Evolutionary conservation across 139 green algal genomes (phyloP).

Genomic region (Astrephomene gubernaculifera): DNA sequence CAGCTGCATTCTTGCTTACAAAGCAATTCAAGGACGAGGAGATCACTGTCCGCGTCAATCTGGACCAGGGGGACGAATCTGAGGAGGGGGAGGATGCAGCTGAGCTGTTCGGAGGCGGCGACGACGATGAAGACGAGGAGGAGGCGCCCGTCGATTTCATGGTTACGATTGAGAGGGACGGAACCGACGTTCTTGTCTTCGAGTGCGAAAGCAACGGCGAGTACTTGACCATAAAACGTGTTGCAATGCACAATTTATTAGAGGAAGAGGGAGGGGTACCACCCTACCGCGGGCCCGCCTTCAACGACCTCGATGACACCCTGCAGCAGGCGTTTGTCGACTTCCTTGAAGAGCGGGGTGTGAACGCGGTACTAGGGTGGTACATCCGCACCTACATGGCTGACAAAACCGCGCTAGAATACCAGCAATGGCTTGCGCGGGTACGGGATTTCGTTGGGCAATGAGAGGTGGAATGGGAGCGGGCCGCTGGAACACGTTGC

Average conservation of each 20-base stretch:
- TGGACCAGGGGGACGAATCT: conserved; percentile 58
- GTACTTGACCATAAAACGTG: conserved; percentile 65
- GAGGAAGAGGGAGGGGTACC: conserved; percentile 35
- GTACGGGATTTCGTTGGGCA: conserved; percentile 64
- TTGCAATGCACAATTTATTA: conserved; percentile 52
- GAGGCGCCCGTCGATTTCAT: conserved; percentile 62
- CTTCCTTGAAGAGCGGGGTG: conserved; percentile 78
- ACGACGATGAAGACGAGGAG: conserved; percentile 56
- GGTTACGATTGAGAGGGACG: conserved; percentile 65
- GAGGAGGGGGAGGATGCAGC: conserved; percentile 59
- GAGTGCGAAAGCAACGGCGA: conserved; percentile 75
- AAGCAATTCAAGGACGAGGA: conserved; percentile 58
- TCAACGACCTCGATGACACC: conserved; percentile 84
- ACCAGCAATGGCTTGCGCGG: conserved; percentile 74
- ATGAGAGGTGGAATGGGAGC: background rate
- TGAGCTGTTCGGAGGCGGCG: too few relatives aligned
- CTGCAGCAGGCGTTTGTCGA: conserved; percentile 75
- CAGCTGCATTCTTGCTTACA: conserved; percentile 57
- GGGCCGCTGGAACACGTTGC: background rate
- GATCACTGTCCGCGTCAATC: conserved; percentile 74
- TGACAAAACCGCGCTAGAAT: conserved; percentile 72
- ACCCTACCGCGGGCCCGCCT: conserved; percentile 74
- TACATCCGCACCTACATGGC: conserved; percentile 61
- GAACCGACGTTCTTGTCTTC: conserved; percentile 64
- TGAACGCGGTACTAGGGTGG: conserved; percentile 61